These are phyloP conservation scores for Pochonia chlamydosporia DNA, from an alignment of 2,329 filamentous ascomycete species.

Conservation along the genomic window DNA sequence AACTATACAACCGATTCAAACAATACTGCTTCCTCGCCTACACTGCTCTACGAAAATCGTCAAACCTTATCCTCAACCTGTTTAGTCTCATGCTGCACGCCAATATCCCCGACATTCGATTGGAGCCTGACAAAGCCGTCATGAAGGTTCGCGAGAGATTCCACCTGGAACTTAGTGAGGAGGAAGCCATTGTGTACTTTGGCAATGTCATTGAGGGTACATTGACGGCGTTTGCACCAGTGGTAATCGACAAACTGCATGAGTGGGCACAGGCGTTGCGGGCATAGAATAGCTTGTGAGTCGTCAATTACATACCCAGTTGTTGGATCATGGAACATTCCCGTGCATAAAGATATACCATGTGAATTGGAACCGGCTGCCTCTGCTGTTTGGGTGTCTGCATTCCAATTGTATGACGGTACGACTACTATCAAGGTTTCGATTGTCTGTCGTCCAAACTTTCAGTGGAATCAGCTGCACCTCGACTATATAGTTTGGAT, in stretches of 20 bases:
- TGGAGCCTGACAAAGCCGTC: constrained; percentile 90
- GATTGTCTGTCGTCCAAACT: no score
- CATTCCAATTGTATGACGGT: no score
- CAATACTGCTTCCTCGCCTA: constrained; percentile 96
- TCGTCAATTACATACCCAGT: no score
- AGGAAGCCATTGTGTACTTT: constrained; percentile 84
- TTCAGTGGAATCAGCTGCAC: no score
- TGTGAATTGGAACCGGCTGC: no score
- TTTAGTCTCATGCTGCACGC: constrained; percentile 97
- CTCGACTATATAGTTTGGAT: no score
- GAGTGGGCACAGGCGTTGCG: constrained; percentile 89
- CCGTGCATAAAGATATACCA: no score
- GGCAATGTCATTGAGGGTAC: constrained; percentile 88
- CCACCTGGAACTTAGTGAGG: constrained; percentile 83
- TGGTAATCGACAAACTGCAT: constrained; percentile 92
- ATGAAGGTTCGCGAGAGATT: constrained; percentile 93
- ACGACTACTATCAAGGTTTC: no score
- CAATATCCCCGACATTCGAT: constrained; percentile 89
- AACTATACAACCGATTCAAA: constrained; percentile 84
- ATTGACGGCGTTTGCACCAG: constrained; percentile 81
- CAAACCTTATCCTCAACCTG: constrained; percentile 86
- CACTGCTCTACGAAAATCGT: constrained; percentile 81
- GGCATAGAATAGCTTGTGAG: constrained; percentile 43
- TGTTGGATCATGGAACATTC: neutral
- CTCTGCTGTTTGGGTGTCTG: no score